A percentile compares a stretch with the other conserved stretches of the same genome.
phyloP scores from a whole-genome alignment of 495 filamentous ascomycete genomes.

The Haplographium delicatum region DNA sequence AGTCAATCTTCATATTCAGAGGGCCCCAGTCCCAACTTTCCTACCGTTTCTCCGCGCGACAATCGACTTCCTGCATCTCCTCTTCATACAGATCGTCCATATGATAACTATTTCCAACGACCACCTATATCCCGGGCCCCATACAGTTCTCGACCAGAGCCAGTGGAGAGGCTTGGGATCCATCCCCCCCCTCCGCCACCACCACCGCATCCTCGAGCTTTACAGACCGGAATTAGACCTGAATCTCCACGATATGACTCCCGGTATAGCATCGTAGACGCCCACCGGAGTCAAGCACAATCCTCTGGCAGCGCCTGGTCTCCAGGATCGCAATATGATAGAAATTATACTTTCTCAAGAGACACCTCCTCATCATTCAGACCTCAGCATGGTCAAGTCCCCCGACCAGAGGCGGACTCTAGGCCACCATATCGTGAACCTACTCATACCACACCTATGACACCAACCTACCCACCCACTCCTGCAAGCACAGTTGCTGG shows the following conservation, averaged over 20 bases:
- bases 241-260: conserved; percentile 25
- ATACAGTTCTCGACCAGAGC: conserved; percentile 28
- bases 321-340: conserved; percentile 15
- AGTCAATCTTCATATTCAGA: conserved; percentile 41
- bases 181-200: no score
- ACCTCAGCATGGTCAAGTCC: conserved; percentile 14
- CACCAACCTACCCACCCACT: conserved; percentile 33
- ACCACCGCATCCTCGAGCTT: conserved; percentile 13
- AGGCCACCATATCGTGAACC: conserved; percentile 13
- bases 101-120: conserved; percentile 38
- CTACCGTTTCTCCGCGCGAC: conserved; percentile 39
- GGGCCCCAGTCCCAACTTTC: conserved; percentile 32
- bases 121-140: conserved; percentile 14
- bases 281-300: conserved; percentile 12
- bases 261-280: conserved; percentile 7
- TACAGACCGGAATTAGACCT: conserved; percentile 6
- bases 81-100: conserved; percentile 27
- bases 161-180: conserved; percentile 23
- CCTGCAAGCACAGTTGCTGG: conserved; percentile 34
- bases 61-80: conserved; percentile 29
- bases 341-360: conserved; percentile 14
- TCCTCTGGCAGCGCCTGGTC: conserved; percentile 17
- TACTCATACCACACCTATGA: conserved; percentile 14
- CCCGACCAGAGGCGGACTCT: conserved; percentile 15
- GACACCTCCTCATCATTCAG: conserved; percentile 27